Conservation (phyloP, 2,329 filamentous ascomycete genomes). For the Apiospora pterosperma region DNA sequence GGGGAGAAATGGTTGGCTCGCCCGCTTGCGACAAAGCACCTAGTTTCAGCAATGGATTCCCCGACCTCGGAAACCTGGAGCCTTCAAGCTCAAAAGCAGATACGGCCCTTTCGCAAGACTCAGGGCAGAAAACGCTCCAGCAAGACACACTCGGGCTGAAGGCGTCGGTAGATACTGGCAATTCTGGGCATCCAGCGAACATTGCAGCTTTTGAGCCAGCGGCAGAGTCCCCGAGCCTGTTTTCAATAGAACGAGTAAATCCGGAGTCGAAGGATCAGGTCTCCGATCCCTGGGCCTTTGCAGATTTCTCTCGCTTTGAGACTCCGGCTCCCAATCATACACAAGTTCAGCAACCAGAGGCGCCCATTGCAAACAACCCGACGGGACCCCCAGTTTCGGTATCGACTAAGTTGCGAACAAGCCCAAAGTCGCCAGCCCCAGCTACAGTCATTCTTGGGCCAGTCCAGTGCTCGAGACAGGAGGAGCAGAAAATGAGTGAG, state of each 20-base stretch:
- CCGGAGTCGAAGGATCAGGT: not conserved
- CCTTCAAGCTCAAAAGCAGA: not conserved
- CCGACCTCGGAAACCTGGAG: conserved; percentile 6
- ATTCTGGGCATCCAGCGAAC: not conserved
- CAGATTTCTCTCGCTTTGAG: conserved; percentile 20
- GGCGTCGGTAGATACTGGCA: not conserved
- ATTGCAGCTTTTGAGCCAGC: not conserved
- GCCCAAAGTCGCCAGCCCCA: not conserved
- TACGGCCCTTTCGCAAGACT: not conserved
- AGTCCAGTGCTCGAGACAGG: conserved; percentile 8
- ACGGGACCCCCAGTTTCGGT: not conserved
- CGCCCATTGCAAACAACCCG: not conserved
- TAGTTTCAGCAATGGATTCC: conserved; percentile 7
- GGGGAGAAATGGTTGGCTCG: conserved; percentile 57
- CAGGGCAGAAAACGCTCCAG: not conserved
- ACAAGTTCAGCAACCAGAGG: not conserved
- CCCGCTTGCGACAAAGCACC: conserved; percentile 19
- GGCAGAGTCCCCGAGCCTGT: not conserved
- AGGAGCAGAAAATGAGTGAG: conserved; percentile 25
- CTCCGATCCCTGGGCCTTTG: conserved; percentile 15
- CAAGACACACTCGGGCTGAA: not conserved
- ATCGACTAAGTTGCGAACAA: not conserved
- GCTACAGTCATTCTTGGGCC: conserved; percentile 13
- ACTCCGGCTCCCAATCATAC: conserved; percentile 5
- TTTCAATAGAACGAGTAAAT: not conserved